phyloP scores from a whole-genome alignment of 2,329 filamentous ascomycete species.

The Botrytis sinoallii region DNA sequence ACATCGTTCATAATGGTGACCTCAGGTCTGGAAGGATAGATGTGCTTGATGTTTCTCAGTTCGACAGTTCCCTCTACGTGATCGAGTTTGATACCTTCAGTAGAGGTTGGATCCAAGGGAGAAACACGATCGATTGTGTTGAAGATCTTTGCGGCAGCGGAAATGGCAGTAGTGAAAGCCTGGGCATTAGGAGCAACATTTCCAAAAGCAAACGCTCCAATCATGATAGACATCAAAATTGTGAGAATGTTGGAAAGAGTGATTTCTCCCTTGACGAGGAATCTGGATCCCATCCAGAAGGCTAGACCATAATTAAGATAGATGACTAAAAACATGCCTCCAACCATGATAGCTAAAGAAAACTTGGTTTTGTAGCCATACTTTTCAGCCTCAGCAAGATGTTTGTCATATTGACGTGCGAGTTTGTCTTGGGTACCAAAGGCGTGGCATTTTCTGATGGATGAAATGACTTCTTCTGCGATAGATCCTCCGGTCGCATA shows the following conservation, averaged over 20 bases:
- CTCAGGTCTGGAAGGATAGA: conserved; percentile 90
- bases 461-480: conserved; percentile 92
- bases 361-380: conserved; percentile 76
- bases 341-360: conserved; percentile 73
- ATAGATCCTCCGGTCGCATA: conserved; percentile 84
- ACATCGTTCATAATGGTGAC: conserved; percentile 86
- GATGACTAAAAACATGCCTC: conserved; percentile 76
- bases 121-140: conserved; percentile 87
- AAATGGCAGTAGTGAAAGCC: conserved; percentile 78
- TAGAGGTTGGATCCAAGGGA: conserved; percentile 73
- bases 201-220: conserved; percentile 86
- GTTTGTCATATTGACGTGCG: conserved; percentile 77
- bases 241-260: conserved; percentile 71
- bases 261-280: conserved; percentile 64
- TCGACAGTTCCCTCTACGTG: conserved; percentile 74
- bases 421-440: conserved; percentile 92
- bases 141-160: conserved; percentile 88
- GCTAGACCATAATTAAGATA: conserved; percentile 85
- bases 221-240: conserved; percentile 86
- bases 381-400: conserved; percentile 69
- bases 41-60: conserved; percentile 80
- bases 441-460: conserved; percentile 86
- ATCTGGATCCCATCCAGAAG: conserved; percentile 84
- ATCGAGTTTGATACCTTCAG: conserved; percentile 70
- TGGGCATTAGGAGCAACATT: conserved; percentile 83